Conservation (phyloP, 139 green algal genomes). For the Chlorella sp. region DNA sequence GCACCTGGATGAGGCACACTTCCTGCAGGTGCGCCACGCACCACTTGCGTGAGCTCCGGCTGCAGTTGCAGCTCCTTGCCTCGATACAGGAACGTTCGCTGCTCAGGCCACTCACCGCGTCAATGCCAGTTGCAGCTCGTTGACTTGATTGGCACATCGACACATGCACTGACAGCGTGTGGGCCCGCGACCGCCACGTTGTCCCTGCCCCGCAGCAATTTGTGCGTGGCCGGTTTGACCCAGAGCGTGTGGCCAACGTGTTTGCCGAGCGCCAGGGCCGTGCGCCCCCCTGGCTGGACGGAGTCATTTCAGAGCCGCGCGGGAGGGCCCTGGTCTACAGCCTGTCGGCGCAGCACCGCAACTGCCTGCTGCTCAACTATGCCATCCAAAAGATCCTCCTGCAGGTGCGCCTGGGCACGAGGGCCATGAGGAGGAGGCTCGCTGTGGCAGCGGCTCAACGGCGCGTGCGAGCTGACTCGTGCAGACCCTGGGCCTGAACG, state of each 20-base stretch:
- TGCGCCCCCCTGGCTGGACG: constrained; percentile 16
- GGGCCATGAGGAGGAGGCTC: too few relatives aligned
- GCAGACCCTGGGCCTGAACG: too few relatives aligned
- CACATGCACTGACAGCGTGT: neutral
- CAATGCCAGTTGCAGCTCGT: neutral
- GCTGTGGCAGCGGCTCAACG: too few relatives aligned
- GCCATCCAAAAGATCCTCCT: constrained; percentile 70
- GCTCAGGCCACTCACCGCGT: too few relatives aligned
- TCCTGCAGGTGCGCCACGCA: constrained; percentile 10
- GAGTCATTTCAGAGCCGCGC: constrained; percentile 21
- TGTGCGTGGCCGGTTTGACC: constrained; percentile 57
- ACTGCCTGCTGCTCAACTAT: constrained; percentile 73
- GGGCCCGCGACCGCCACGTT: neutral
- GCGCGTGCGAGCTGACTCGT: too few relatives aligned
- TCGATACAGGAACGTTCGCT: neutral
- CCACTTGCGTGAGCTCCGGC: neutral
- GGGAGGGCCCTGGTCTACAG: constrained; percentile 63
- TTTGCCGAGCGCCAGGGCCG: constrained; percentile 30
- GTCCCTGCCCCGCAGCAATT: constrained; percentile 31
- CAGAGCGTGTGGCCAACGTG: constrained; percentile 48
- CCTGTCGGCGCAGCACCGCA: constrained; percentile 56
- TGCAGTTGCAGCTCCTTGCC: neutral
- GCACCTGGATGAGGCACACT: constrained; percentile 8
- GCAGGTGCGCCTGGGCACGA: neutral
- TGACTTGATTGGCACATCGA: neutral